Evolutionary conservation across 495 filamentous ascomycete species (phyloP).

Genomic region (Sphaerosporella brunnea): DNA sequence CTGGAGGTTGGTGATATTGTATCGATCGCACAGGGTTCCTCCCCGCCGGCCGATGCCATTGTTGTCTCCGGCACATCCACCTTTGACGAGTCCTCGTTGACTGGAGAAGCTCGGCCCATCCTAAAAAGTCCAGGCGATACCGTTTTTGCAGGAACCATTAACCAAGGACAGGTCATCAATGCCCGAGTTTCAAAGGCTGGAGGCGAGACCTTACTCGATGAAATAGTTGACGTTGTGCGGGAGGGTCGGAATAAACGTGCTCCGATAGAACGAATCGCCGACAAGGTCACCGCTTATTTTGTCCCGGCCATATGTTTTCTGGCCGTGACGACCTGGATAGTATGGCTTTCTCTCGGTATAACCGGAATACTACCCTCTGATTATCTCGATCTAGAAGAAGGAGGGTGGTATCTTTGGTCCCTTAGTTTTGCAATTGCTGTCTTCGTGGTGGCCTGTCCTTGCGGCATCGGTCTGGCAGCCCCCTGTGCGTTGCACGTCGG

Average conservation of each 20-base stretch:
- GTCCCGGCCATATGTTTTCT: conserved; percentile 70
- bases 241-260: conserved; percentile 80
- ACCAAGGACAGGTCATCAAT: conserved; percentile 52
- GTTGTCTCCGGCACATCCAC: conserved; percentile 45
- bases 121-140: conserved; percentile 51
- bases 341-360: conserved; percentile 63
- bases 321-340: conserved; percentile 63
- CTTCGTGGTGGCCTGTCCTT: conserved; percentile 89
- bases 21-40: conserved; percentile 56
- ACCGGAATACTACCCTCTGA: conserved; percentile 46
- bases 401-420: conserved; percentile 74
- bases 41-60: conserved; percentile 69
- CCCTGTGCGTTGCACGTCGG: conserved; percentile 90
- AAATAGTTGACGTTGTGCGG: conserved; percentile 74
- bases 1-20: conserved; percentile 74
- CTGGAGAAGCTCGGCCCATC: conserved; percentile 68
- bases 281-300: conserved; percentile 71
- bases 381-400: conserved; percentile 47
- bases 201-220: conserved; percentile 77
- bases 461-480: conserved; percentile 77
- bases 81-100: conserved; percentile 82
- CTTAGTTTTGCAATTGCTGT: conserved; percentile 86
- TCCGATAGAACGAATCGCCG: conserved; percentile 71
- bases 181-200: conserved; percentile 50
- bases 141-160: conserved; percentile 76